Conservation (phyloP, 1,139 yeast species). For the Lodderomyces theae region DNA sequence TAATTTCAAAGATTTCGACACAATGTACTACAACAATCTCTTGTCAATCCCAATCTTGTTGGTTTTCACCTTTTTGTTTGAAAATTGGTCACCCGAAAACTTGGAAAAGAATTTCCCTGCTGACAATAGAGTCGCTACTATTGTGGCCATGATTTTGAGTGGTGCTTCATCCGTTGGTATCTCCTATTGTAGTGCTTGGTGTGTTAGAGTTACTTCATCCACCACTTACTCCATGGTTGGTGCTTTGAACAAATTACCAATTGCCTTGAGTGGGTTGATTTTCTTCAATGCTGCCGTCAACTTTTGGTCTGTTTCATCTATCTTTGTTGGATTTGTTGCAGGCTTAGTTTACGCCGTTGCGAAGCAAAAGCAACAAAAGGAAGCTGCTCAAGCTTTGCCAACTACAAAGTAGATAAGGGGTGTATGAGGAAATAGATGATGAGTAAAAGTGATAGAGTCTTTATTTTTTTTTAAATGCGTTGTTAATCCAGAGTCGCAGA, state of each 20-base stretch:
- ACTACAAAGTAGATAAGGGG: conserved; percentile 10
- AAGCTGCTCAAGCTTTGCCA: conserved; percentile 19
- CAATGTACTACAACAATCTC: conserved; percentile 96
- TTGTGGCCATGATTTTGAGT: conserved; percentile 82
- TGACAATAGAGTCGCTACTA: conserved; percentile 61
- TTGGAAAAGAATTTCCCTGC: conserved; percentile 74
- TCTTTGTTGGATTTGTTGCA: conserved; percentile 87
- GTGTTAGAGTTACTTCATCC: conserved; percentile 97
- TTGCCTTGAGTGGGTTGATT: conserved; percentile 88
- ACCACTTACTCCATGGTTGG: conserved; percentile 99
- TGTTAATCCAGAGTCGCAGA: too few relatives aligned
- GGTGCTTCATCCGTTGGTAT: conserved; percentile 95
- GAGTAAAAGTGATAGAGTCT: too few relatives aligned
- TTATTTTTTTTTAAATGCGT: too few relatives aligned
- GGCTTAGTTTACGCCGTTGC: conserved; percentile 95
- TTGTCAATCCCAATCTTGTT: conserved; percentile 86
- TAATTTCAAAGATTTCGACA: conserved; percentile 95
- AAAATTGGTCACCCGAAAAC: conserved; percentile 90
- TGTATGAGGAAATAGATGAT: too few relatives aligned
- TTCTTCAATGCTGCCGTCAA: conserved; percentile 95
- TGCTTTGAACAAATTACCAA: conserved; percentile 96
- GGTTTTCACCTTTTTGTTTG: conserved; percentile 69
- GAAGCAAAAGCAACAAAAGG: conserved; percentile 66
- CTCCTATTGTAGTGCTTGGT: conserved; percentile 98
- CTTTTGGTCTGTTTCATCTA: conserved; percentile 87